Conservation (phyloP, 2,329 filamentous ascomycete genomes). For the Hypoxylon rubiginosum region DNA sequence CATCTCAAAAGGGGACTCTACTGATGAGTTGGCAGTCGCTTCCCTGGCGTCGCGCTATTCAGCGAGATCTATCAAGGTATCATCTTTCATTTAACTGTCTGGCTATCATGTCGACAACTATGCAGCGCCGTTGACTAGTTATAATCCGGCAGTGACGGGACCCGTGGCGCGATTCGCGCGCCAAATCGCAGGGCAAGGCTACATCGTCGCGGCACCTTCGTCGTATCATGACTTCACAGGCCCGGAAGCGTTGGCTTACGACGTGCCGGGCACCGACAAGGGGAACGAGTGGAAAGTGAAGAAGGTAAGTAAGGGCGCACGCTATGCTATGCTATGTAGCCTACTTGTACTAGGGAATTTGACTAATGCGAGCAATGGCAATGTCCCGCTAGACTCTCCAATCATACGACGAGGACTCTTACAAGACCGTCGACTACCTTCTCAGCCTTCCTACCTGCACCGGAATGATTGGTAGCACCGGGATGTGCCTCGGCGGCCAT, state of each 20-base stretch:
- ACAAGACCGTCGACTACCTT: slow-evolving; percentile 76
- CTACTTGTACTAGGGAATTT: slow-evolving; percentile 13
- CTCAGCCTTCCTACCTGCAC: slow-evolving; percentile 82
- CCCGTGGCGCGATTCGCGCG: slow-evolving; percentile 90
- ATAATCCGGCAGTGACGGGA: slow-evolving; percentile 76
- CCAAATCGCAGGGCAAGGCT: slow-evolving; percentile 92
- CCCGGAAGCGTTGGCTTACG: slow-evolving; percentile 85
- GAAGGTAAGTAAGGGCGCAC: slow-evolving; percentile 66
- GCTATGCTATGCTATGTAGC: slow-evolving; percentile 8
- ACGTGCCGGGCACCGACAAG: slow-evolving; percentile 86
- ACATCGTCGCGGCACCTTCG: slow-evolving; percentile 91
- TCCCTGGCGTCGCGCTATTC: slow-evolving; percentile 89
- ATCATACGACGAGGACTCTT: slow-evolving; percentile 87
- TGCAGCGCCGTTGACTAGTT: slow-evolving; percentile 30
- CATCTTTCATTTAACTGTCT: slow-evolving; percentile 25
- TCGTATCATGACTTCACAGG: slow-evolving; percentile 95
- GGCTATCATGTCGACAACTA: slow-evolving; percentile 13
- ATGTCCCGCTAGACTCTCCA: slow-evolving; percentile 74
- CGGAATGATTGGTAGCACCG: slow-evolving; percentile 81
- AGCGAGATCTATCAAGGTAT: slow-evolving; percentile 96
- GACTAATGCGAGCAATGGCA: slow-evolving; percentile 18
- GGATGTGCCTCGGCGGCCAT: slow-evolving; percentile 95
- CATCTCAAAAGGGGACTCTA: slow-evolving; percentile 1
- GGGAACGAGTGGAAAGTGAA: slow-evolving; percentile 89
- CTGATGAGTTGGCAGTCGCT: slow-evolving; percentile 60